Conservation (phyloP, 495 filamentous ascomycete species). For the Penicillium diatomitis region DNA sequence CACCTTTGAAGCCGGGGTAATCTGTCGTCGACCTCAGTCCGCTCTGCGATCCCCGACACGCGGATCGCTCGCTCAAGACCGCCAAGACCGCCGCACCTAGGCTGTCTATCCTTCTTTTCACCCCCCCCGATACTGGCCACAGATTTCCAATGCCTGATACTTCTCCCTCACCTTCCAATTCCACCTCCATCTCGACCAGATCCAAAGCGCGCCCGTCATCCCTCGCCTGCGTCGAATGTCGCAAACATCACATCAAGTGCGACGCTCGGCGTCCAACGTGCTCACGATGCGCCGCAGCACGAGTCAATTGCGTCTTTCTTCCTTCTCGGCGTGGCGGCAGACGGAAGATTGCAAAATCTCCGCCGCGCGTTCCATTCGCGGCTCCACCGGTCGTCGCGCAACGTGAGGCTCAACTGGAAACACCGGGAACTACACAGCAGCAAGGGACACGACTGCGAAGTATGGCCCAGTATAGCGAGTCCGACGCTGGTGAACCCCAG, state of each 20-base stretch:
- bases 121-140: too few species aligned
- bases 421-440: too few species aligned
- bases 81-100: too few species aligned
- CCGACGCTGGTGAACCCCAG: too few species aligned
- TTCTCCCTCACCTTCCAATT: not conserved
- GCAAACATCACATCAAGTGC: slow-evolving; percentile 35
- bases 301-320: not conserved
- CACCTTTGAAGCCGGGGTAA: too few species aligned
- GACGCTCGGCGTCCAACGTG: slow-evolving; percentile 22
- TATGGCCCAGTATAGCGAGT: too few species aligned
- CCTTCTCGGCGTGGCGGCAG: not conserved
- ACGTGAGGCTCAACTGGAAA: too few species aligned
- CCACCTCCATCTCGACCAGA: not conserved
- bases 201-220: not conserved
- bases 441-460: too few species aligned
- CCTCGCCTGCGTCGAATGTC: slow-evolving; percentile 32
- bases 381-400: not conserved
- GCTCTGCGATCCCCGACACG: too few species aligned
- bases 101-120: too few species aligned
- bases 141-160: not conserved
- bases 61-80: too few species aligned
- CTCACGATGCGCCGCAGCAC: not conserved
- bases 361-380: not conserved
- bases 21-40: too few species aligned
- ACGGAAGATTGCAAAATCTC: not conserved